These are phyloP conservation scores for Thecaphora frezii DNA, from an alignment of 1,284 basidiomycete genomes.

Conservation along the genomic window DNA sequence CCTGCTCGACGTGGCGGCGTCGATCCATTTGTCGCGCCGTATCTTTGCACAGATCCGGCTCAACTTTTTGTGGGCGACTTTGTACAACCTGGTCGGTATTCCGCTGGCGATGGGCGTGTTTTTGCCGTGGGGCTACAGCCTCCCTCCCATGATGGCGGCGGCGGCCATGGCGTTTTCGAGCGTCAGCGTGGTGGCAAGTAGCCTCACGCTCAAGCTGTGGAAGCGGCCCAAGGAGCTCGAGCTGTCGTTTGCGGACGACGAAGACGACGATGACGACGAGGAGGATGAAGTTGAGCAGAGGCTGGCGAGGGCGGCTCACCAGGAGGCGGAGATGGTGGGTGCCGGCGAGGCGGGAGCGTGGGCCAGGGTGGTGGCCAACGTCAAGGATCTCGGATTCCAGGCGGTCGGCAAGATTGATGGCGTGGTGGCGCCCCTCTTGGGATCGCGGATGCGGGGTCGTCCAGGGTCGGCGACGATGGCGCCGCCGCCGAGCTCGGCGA, in stretches of 20 bases:
- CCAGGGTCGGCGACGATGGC: neutral
- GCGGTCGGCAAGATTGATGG: slow-evolving; percentile 28
- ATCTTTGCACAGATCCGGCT: slow-evolving; percentile 87
- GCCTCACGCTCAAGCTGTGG: slow-evolving; percentile 72
- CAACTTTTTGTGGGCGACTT: slow-evolving; percentile 61
- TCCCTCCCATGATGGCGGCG: slow-evolving; percentile 97
- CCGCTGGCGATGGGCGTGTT: slow-evolving; percentile 98
- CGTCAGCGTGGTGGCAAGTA: slow-evolving; percentile 90
- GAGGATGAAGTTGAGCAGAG: neutral
- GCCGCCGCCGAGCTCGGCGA: slow-evolving; percentile 7
- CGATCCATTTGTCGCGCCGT: slow-evolving; percentile 81
- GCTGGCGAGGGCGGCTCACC: neutral
- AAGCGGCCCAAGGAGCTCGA: slow-evolving; percentile 44
- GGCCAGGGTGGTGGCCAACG: slow-evolving; percentile 25
- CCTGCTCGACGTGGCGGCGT: slow-evolving; percentile 92
- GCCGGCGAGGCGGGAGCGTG: slow-evolving; percentile 21
- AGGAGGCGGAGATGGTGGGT: neutral
- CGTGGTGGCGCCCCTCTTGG: slow-evolving; percentile 5
- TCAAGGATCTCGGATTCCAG: slow-evolving; percentile 34
- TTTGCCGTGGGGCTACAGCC: slow-evolving; percentile 84
- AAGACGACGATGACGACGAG: neutral
- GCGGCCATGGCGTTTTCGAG: slow-evolving; percentile 97
- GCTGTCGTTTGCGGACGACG: neutral
- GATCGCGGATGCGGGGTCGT: slow-evolving; percentile 13
- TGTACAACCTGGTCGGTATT: slow-evolving; percentile 88